A percentile compares a stretch with the other conserved stretches of the same genome.
phyloP scores from a whole-genome alignment of 345 rosid species.

The Linum lewisii region DNA sequence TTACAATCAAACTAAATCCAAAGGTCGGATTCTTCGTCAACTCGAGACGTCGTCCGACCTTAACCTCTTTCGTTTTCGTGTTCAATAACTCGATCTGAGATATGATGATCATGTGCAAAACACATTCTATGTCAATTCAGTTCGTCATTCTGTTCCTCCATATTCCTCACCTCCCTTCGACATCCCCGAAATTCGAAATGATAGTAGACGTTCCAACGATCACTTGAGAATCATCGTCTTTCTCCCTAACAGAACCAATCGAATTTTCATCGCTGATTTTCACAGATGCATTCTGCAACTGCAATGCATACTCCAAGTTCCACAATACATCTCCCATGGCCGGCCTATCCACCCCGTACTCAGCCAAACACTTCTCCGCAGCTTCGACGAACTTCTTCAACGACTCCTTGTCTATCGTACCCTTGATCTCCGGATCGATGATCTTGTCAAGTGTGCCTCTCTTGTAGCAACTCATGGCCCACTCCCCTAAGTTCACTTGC shows the following conservation, averaged over 20 bases:
- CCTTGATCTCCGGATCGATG: constrained; percentile 48
- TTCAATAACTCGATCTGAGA: no score
- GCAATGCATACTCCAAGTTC: constrained; percentile 77
- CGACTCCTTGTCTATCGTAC: constrained; percentile 38
- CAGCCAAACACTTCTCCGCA: constrained; percentile 78
- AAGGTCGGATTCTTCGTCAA: no score
- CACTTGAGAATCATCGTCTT: neutral
- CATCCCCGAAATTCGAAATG: neutral
- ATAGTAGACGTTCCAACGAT: neutral
- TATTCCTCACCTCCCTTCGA: neutral
- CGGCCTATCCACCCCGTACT: constrained; percentile 75
- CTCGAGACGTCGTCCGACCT: no score
- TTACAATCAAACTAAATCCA: no score
- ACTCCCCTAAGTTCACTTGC: constrained; percentile 70
- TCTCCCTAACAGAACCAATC: constrained; percentile 4
- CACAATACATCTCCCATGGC: constrained; percentile 81
- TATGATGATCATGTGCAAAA: no score
- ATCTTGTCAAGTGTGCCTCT: constrained; percentile 51
- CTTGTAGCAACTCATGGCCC: constrained; percentile 64
- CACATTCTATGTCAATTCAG: no score
- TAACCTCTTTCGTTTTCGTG: no score
- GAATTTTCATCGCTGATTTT: constrained; percentile 17
- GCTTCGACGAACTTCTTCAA: constrained; percentile 58
- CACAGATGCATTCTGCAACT: constrained; percentile 55
- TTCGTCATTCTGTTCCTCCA: no score